Percentiles rank a stretch among this genome's conserved stretches.
phyloP scores from a whole-genome alignment of 164 flowering plant genomes.

The Magnolia kwangsiensis region DNA sequence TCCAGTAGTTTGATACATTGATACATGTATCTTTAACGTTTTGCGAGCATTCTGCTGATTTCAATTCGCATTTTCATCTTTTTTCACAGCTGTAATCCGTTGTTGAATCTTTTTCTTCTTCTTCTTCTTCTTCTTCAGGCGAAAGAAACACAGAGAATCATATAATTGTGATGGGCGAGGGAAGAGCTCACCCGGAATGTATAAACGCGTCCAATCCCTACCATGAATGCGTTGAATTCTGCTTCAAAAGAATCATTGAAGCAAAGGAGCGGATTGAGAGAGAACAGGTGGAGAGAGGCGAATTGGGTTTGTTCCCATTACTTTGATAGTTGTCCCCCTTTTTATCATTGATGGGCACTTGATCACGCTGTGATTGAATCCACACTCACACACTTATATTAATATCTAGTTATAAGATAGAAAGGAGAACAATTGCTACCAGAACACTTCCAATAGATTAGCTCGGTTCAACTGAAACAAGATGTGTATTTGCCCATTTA shows the following conservation, averaged over 20 bases:
- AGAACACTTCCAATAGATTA: too few species aligned
- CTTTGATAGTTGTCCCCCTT: not conserved
- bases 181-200: conserved; percentile 74
- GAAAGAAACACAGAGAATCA: not conserved
- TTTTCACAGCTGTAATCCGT: not conserved
- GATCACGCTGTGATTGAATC: too few species aligned
- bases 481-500: too few species aligned
- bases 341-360: too few species aligned
- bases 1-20: too few species aligned
- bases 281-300: conserved; percentile 19
- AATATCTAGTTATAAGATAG: too few species aligned
- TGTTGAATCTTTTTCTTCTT: not conserved
- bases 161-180: not conserved
- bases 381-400: too few species aligned
- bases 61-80: too few species aligned
- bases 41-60: too few species aligned
- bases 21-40: too few species aligned
- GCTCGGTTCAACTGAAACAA: too few species aligned
- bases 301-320: not conserved
- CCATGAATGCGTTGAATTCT: conserved; percentile 78
- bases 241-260: conserved; percentile 65
- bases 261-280: conserved; percentile 36
- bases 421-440: too few species aligned
- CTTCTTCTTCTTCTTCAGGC: not conserved
- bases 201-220: conserved; percentile 80